Conservation (phyloP, 768 basidiomycete genomes). For the Mycena kentingensis region DNA sequence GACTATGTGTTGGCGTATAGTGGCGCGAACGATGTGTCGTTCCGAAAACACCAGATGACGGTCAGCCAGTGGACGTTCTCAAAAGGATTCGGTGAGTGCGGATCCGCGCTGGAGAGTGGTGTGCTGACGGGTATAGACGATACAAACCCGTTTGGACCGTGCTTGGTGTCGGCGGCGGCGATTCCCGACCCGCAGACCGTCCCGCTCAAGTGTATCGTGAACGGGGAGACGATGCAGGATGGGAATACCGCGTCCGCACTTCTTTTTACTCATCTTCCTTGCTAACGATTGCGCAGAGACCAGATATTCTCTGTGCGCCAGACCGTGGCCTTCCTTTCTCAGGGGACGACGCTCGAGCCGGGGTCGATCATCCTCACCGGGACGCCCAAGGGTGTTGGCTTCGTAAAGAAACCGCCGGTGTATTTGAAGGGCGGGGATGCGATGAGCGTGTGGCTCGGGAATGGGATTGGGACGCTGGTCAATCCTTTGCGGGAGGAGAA, state of each 20-base stretch:
- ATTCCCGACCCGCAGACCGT: constrained; percentile 70
- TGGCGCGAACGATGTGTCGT: constrained; percentile 81
- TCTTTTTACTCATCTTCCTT: not conserved
- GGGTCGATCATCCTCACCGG: constrained; percentile 85
- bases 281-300: constrained; percentile 46
- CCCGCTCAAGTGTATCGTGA: constrained; percentile 62
- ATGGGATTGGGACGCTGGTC: constrained; percentile 77
- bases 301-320: constrained; percentile 81
- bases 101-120: not conserved
- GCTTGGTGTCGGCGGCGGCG: constrained; percentile 64
- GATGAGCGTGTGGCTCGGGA: constrained; percentile 66
- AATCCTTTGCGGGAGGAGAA: constrained; percentile 77
- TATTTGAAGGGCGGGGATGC: constrained; percentile 76
- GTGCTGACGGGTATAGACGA: constrained; percentile 44
- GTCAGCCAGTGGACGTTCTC: constrained; percentile 88
- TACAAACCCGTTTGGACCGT: constrained; percentile 79
- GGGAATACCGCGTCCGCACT: constrained; percentile 72
- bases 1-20: constrained; percentile 88
- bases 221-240: constrained; percentile 70
- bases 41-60: constrained; percentile 79
- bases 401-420: constrained; percentile 67
- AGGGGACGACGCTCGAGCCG: constrained; percentile 80
- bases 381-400: constrained; percentile 82
- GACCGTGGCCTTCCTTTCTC: constrained; percentile 79
- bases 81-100: constrained; percentile 72